Evolutionary conservation across 257 asterid genomes (phyloP), one percentile per base, ranked within the genome.

Genomic region (Forsythia viridissima): DNA sequence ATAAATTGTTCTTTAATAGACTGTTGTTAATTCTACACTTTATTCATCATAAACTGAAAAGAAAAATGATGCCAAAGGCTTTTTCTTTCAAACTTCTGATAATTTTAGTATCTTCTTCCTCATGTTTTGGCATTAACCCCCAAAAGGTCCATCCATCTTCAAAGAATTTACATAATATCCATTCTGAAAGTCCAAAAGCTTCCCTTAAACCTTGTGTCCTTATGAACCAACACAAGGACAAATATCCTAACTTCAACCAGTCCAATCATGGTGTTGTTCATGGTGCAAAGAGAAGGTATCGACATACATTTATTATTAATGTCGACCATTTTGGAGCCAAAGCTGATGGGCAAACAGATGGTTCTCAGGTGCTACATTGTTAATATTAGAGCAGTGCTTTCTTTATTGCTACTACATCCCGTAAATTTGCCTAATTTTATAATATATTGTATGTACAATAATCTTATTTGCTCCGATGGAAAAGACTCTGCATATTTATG

Each of bases 311-410:
- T 55, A 44, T 76, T 51, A 7, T 80, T 39, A 84, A 93, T 82
- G 87, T 92, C 30, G 92, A 92, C 34, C 78, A 59, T 74, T 95
- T 89, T 78, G 97, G 99, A 82, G 97, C 99, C 77, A 90, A 78
- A 82, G 91, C 89, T 13, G 92, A 93, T 21, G 92, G 88, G 24
- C 68, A 72, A 44, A 70, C 86, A 21, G 96, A 95, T 81, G 92
- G 91, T 84, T 84, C 87, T 34, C 74, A 84, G 97, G 99, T 92
- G 84, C 72, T 44, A 36, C 8, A 30, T 11, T 16, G 24, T 61
- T 18, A 20, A 8, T 3, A 21, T 3, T 5, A 16, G 46, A 30
- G 46, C 74, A 20, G 66, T 39, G 70, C 67, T 15, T 37, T 37
- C 6, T 4, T 65, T 21, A 48, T 48, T 34, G 72, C 76, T 41